Conservation (phyloP, 2,329 filamentous ascomycete genomes). For the Diaporthe ilicicola region DNA sequence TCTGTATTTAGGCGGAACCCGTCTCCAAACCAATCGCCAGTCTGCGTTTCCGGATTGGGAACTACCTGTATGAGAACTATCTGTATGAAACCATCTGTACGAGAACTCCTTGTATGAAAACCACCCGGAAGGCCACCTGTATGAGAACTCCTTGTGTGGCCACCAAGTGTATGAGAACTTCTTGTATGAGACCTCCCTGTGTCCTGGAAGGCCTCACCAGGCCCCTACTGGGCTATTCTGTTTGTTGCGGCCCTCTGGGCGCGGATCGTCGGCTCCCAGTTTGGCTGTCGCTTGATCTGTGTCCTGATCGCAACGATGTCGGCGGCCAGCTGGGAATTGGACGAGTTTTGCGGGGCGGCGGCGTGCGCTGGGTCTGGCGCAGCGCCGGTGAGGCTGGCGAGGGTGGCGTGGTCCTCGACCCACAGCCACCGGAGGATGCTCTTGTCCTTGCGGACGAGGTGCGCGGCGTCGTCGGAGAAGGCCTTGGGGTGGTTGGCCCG, state of each 20-base stretch:
- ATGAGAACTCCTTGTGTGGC: background rate
- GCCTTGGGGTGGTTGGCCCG: background rate
- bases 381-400: background rate
- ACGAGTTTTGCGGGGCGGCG: rapidly evolving
- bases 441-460: background rate
- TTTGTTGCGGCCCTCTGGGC: too few species aligned
- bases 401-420: background rate
- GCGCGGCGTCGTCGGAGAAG: background rate
- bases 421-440: background rate
- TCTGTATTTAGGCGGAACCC: background rate
- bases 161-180: too few species aligned
- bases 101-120: background rate
- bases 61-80: too few species aligned
- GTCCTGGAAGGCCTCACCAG: too few species aligned
- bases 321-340: rapidly evolving
- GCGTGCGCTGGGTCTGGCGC: too few species aligned
- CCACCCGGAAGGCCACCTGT: background rate
- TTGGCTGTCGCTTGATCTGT: too few species aligned
- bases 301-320: background rate
- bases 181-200: too few species aligned
- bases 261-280: too few species aligned
- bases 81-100: background rate
- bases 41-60: too few species aligned
- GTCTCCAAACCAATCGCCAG: background rate
- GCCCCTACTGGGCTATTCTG: too few species aligned